A percentile compares a stretch with the other conserved stretches of the same genome.
phyloP scores from a whole-genome alignment of 1,284 basidiomycete species.

The Cutaneotrichosporon cavernicola region DNA sequence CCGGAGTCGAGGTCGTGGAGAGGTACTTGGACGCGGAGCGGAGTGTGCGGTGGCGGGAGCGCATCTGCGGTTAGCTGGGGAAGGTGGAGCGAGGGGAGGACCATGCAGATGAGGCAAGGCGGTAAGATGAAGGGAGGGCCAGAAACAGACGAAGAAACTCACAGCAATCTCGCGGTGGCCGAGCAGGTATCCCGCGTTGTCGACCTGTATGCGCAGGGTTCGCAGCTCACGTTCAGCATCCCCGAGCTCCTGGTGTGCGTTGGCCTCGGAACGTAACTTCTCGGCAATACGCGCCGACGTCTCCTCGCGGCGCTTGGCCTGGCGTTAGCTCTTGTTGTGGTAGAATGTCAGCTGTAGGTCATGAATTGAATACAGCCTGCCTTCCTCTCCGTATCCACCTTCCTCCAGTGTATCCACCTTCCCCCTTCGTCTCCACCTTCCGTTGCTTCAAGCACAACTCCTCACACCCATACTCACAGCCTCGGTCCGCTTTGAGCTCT shows the following conservation, averaged over 20 bases:
- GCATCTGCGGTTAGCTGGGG: conserved; percentile 34
- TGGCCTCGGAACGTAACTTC: conserved; percentile 45
- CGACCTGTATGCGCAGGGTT: conserved; percentile 39
- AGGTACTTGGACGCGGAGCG: conserved; percentile 42
- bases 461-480: conserved; percentile 37
- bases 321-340: background rate
- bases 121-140: background rate
- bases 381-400: background rate
- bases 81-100: background rate
- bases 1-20: conserved; percentile 30
- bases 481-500: conserved; percentile 39
- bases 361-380: too few relatives aligned
- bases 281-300: conserved; percentile 44
- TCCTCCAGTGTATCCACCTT: background rate
- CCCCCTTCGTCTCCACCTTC: background rate
- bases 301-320: conserved; percentile 49
- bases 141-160: conserved; percentile 24
- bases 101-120: background rate
- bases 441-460: too few relatives aligned
- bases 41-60: conserved; percentile 40
- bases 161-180: conserved; percentile 47
- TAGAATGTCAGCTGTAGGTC: background rate
- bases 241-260: conserved; percentile 41
- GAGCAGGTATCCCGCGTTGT: conserved; percentile 40
- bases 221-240: conserved; percentile 46